Evolutionary conservation across 2,329 filamentous ascomycete species (phyloP).

Genomic region (Ophiocordyceps camponoti-floridani): DNA sequence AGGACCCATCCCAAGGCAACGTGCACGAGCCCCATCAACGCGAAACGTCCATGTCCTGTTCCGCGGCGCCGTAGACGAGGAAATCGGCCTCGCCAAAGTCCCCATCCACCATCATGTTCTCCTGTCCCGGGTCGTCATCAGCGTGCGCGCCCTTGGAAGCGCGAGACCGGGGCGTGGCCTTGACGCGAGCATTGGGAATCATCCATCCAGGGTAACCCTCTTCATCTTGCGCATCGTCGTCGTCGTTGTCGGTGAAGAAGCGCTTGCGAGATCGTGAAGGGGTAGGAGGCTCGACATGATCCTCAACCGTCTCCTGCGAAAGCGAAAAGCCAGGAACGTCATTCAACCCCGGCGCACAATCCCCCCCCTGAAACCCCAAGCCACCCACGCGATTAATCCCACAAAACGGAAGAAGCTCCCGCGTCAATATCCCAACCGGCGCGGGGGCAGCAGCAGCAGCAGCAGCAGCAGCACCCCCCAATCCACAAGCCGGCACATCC

Average conservation of each 20-base stretch:
- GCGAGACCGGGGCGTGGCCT: slow-evolving; percentile 27
- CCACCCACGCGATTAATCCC: slow-evolving; percentile 63
- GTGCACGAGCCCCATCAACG: background rate
- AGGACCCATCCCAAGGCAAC: background rate
- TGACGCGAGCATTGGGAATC: slow-evolving; percentile 20
- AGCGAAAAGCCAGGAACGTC: slow-evolving; percentile 31
- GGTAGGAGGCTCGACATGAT: slow-evolving; percentile 1
- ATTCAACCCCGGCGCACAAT: slow-evolving; percentile 11
- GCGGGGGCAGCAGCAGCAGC: slow-evolving; percentile 1
- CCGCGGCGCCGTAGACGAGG: slow-evolving; percentile 25
- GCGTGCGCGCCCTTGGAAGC: slow-evolving; percentile 8
- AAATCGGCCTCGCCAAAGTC: slow-evolving; percentile 60
- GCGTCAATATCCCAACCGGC: slow-evolving; percentile 11
- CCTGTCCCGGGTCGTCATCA: slow-evolving; percentile 18
- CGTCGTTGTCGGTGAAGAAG: slow-evolving; percentile 24
- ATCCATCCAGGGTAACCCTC: background rate
- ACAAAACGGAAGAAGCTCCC: slow-evolving; percentile 64
- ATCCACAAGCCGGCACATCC: too few relatives aligned
- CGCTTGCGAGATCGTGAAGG: slow-evolving; percentile 25
- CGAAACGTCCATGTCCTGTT: slow-evolving; percentile 21
- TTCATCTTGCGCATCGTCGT: slow-evolving; percentile 7
- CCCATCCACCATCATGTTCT: slow-evolving; percentile 24
- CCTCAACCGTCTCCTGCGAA: slow-evolving; percentile 33
- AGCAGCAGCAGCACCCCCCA: slow-evolving; percentile 3
- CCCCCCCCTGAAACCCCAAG: slow-evolving; percentile 36